A percentile compares a stretch with the other conserved stretches of the same genome.
These are phyloP conservation scores for Wilcoxina mikolae DNA, from an alignment of 495 filamentous ascomycete species.

Conservation along the genomic window DNA sequence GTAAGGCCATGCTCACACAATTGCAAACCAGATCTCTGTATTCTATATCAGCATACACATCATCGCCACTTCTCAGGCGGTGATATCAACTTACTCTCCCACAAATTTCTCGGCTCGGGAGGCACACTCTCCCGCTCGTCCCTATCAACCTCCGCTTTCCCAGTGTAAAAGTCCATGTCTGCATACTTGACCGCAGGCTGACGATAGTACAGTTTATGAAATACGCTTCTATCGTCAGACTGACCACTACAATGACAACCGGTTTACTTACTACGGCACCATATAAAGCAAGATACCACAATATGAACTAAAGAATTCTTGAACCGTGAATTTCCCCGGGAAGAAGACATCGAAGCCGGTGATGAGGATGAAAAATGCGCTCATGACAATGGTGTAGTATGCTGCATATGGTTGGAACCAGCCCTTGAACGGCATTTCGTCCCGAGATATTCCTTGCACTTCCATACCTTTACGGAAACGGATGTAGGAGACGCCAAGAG, in stretches of 20 bases:
- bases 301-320: conserved; percentile 28
- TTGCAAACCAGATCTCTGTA: conserved; percentile 3
- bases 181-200: neutral
- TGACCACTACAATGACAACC: neutral
- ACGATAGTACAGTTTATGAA: neutral
- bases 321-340: conserved; percentile 22
- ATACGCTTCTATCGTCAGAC: neutral
- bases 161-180: conserved; percentile 5
- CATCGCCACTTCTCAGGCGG: neutral
- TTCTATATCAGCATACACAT: neutral
- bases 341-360: conserved; percentile 29
- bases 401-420: conserved; percentile 30
- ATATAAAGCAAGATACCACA: neutral
- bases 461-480: conserved; percentile 30
- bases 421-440: conserved; percentile 27
- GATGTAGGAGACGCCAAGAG: conserved; percentile 15
- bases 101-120: neutral
- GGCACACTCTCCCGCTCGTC: neutral
- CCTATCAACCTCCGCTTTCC: conserved; percentile 18
- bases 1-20: neutral
- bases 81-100: neutral
- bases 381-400: conserved; percentile 28
- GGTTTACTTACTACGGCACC: conserved; percentile 2
- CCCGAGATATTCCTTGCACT: conserved; percentile 29
- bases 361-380: conserved; percentile 14